phyloP scores from a whole-genome alignment of 768 basidiomycete species.

The Psilocybe subaeruginosa region DNA sequence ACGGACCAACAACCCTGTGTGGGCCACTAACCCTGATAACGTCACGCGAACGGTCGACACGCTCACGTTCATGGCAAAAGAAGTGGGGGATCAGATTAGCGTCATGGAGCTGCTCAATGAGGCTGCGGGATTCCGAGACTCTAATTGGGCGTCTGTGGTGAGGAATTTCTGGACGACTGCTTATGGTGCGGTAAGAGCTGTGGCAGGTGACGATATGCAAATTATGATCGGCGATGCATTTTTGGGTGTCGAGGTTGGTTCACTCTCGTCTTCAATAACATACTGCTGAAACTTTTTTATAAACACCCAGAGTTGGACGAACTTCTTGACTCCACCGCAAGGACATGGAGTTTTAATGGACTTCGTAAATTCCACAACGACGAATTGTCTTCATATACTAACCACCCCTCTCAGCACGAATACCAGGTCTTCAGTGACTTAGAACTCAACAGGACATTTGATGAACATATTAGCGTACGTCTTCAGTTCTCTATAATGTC shows the following conservation, averaged over 20 bases:
- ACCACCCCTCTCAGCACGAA: conserved; percentile 49
- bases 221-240: conserved; percentile 80
- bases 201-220: conserved; percentile 46
- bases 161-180: conserved; percentile 62
- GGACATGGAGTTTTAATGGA: conserved; percentile 70
- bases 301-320: conserved; percentile 53
- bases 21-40: conserved; percentile 56
- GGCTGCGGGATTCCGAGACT: conserved; percentile 55
- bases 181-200: conserved; percentile 58
- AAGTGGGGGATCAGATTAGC: conserved; percentile 59
- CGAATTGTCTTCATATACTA: neutral
- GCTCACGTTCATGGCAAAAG: conserved; percentile 52
- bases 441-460: conserved; percentile 55
- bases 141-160: conserved; percentile 44
- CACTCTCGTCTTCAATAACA: neutral
- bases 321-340: conserved; percentile 55
- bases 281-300: conserved; percentile 4
- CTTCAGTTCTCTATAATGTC: neutral
- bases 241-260: conserved; percentile 52
- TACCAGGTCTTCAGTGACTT: conserved; percentile 73
- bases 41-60: conserved; percentile 59
- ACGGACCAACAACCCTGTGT: conserved; percentile 54
- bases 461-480: conserved; percentile 59
- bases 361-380: conserved; percentile 41
- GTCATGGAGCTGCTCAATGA: conserved; percentile 76